Percentiles rank a stretch among this genome's conserved stretches.
Evolutionary conservation across 2,329 filamentous ascomycete species (phyloP).

Genomic region (Volutella citrinella): DNA sequence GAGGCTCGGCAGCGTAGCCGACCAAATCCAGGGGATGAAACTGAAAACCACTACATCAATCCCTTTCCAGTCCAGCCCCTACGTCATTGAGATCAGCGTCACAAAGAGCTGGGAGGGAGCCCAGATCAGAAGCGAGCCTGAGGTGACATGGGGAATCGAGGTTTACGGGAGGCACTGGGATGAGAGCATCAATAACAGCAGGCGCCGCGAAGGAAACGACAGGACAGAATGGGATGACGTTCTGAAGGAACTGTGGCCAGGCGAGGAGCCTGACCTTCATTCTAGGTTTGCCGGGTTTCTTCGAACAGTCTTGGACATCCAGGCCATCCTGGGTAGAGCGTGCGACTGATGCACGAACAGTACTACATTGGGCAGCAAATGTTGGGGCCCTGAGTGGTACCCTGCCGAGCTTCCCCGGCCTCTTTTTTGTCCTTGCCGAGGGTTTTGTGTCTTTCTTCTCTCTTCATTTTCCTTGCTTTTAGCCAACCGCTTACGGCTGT

Average conservation of each 20-base stretch:
- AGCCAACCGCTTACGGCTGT: conserved; percentile 8
- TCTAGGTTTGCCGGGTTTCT: conserved; percentile 29
- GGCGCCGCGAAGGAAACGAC: conserved; percentile 16
- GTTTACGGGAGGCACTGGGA: conserved; percentile 36
- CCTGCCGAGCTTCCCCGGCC: conserved; percentile 3
- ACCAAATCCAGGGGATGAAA: conserved; percentile 15
- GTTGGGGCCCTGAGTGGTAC: conserved; percentile 7
- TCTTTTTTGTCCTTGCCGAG: conserved; percentile 2
- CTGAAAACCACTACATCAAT: conserved; percentile 27
- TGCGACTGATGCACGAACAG: too few species aligned
- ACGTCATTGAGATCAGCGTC: conserved; percentile 31
- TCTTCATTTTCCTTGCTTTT: conserved; percentile 9
- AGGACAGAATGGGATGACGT: conserved; percentile 30
- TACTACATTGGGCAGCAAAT: too few species aligned
- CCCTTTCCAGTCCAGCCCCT: conserved; percentile 29
- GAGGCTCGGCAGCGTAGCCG: conserved; percentile 7
- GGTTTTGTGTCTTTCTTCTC: not conserved
- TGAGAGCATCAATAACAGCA: conserved; percentile 32
- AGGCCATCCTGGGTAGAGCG: conserved; percentile 23
- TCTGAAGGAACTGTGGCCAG: conserved; percentile 31
- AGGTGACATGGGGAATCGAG: conserved; percentile 29
- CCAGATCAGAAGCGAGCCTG: conserved; percentile 12
- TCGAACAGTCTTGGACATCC: conserved; percentile 28
- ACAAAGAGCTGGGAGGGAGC: conserved; percentile 26
- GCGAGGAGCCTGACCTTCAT: conserved; percentile 21